Conservation (phyloP, 441 rosid genomes). For the Erysimum cheiri region DNA sequence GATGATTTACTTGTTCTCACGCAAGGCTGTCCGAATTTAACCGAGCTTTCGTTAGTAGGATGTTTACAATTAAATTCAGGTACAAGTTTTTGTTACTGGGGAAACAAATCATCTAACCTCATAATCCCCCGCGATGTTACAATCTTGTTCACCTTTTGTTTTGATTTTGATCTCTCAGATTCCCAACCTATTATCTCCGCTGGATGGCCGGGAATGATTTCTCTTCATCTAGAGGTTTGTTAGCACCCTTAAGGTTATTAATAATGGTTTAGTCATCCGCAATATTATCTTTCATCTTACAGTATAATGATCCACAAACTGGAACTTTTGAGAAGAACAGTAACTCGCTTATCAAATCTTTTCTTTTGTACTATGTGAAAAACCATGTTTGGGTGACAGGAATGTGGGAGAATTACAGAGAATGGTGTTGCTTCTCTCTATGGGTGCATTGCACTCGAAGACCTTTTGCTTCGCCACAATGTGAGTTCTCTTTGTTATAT, state of each 20-base stretch:
- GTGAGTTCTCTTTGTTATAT: constrained; percentile 50
- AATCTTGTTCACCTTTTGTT: constrained; percentile 23
- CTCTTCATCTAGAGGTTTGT: constrained; percentile 73
- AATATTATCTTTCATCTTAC: neutral
- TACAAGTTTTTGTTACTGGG: constrained; percentile 18
- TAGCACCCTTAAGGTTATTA: neutral
- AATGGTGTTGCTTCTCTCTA: constrained; percentile 64
- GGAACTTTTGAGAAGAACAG: constrained; percentile 1
- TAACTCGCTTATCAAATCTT: neutral
- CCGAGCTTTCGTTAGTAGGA: constrained; percentile 71
- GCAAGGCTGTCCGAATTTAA: constrained; percentile 56
- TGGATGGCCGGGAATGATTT: constrained; percentile 83
- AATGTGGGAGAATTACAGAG: constrained; percentile 69
- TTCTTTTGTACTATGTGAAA: neutral
- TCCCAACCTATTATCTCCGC: constrained; percentile 64
- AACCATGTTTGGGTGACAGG: constrained; percentile 53
- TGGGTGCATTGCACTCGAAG: constrained; percentile 70
- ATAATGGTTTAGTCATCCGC: neutral
- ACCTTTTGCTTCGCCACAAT: constrained; percentile 77
- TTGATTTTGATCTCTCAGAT: constrained; percentile 47
- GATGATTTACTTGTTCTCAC: constrained; percentile 66
- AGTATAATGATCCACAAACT: neutral
- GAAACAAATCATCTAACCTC: neutral
- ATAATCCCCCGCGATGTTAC: neutral
- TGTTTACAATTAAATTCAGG: constrained; percentile 69